Base-by-base conservation (phyloP, 2,329 filamentous ascomycete species). In the Drechslerella dactyloides region DNA sequence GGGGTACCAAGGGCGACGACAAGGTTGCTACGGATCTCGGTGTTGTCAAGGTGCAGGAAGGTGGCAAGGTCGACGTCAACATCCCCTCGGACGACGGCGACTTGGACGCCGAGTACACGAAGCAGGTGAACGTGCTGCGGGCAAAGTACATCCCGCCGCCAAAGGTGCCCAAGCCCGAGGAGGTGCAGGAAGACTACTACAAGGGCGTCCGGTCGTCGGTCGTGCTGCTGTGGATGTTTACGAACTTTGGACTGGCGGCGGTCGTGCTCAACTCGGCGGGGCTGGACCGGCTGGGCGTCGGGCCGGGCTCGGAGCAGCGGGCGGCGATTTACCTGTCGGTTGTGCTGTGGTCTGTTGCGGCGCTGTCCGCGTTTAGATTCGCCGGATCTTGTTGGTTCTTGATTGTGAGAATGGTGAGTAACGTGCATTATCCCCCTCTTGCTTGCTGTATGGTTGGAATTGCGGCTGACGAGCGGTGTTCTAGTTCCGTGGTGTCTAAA, bases 131-230 rank as follows among this genome's bases (percentile, higher is more conserved):
- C 1, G 84, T 87, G 13, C 96, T 97, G 78, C 81, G 84, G 50
- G 82, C 82, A 24, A 97, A 97, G 80, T 86, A 86, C 51, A 87
- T 89, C 27, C 87, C 89, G 74, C 88, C 91, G 74, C 84, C 87
- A 37, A 78, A 78, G 17, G 66, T 73, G 1, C 75, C 81, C 1
- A 82, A 82, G n/a, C 80, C 85, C 10, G 78, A 82, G 48, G 93
- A 97, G 78, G 91, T 90, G 78, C 93, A 99, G 80, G 91, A 97
- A 83, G 94, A 99, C 79, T 99, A 97, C 81, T 99, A 99, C 85
- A 92, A 93, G 77, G 94, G 93, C 75, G 96, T 99, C 79, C 87
- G 94, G 74, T 96, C 90, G 19, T 87, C 91, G 27, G 93, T 97
- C 75, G 94, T 99, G 30, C 83, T 97, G 56, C 87, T 90, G 75